Evolutionary conservation across 345 rosid species (phyloP).

Genomic region (Corchorus capsularis): DNA sequence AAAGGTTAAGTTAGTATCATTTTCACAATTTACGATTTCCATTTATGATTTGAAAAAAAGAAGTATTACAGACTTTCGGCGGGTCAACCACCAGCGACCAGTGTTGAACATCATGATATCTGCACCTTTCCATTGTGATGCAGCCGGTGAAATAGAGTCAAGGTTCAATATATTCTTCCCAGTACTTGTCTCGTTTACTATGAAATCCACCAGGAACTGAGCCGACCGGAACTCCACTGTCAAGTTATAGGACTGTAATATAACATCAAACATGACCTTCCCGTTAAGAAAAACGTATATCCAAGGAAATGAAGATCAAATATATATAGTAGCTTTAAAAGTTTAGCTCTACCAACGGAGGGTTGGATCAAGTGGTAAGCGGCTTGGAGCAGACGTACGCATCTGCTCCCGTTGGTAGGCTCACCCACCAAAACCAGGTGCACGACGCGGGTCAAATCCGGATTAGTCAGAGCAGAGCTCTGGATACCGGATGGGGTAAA

Average conservation of each 20-base stretch:
- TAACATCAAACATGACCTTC: background rate
- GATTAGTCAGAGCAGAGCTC: too few relatives aligned
- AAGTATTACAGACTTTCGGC: slow-evolving; percentile 24
- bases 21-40: background rate
- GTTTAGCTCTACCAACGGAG: too few relatives aligned
- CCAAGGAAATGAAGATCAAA: background rate
- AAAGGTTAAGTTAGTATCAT: background rate
- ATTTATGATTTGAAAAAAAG: background rate
- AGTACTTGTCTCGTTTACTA: slow-evolving; percentile 18
- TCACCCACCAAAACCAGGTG: too few relatives aligned
- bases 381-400: too few relatives aligned
- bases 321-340: too few relatives aligned
- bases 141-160: slow-evolving; percentile 33
- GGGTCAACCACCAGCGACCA: slow-evolving; percentile 56
- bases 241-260: slow-evolving; percentile 45
- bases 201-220: slow-evolving; percentile 43
- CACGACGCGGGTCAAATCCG: too few relatives aligned
- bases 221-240: slow-evolving; percentile 53
- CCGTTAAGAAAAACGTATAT: background rate
- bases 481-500: too few relatives aligned
- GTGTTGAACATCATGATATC: slow-evolving; percentile 53
- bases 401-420: too few relatives aligned
- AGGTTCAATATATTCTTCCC: slow-evolving; percentile 38
- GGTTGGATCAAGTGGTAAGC: too few relatives aligned
- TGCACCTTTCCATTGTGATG: slow-evolving; percentile 42